phyloP scores from a whole-genome alignment of 2,329 filamentous ascomycete genomes.

The Cercospora sp. region DNA sequence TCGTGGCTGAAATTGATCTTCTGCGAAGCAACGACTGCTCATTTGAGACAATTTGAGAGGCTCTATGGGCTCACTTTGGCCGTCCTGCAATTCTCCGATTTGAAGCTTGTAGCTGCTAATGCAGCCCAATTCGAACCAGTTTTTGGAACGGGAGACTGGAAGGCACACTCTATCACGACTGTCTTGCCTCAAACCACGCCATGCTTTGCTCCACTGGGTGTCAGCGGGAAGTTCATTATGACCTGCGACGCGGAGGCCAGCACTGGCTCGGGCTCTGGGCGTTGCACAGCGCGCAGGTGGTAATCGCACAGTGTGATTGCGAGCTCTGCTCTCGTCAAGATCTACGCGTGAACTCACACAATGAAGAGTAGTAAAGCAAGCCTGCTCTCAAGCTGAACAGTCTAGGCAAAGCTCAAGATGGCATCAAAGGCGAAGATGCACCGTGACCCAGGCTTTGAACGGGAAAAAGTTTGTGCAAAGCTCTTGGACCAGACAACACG shows the following conservation, averaged over 20 bases:
- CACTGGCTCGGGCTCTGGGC: not conserved
- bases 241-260: not conserved
- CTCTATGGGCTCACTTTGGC: not conserved
- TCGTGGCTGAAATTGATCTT: not conserved
- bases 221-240: not conserved
- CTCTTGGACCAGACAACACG: not conserved
- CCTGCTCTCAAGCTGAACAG: not conserved
- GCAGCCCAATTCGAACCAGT: not conserved
- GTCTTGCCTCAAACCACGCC: not conserved
- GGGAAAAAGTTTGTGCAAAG: not conserved
- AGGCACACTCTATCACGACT: not conserved
- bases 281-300: not conserved
- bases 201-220: not conserved
- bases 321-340: too few relatives aligned
- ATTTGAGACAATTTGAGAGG: not conserved
- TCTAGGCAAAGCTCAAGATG: not conserved
- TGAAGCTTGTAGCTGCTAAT: not conserved
- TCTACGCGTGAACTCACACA: too few relatives aligned
- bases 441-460: not conserved
- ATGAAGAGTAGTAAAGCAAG: not conserved
- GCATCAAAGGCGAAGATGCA: not conserved
- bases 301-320: not conserved
- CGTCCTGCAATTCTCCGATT: not conserved
- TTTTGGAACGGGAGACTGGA: not conserved
- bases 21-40: not conserved